These are phyloP conservation scores for Ophiostoma triangulosporum DNA, from an alignment of 2,329 filamentous ascomycete genomes.

Conservation along the genomic window DNA sequence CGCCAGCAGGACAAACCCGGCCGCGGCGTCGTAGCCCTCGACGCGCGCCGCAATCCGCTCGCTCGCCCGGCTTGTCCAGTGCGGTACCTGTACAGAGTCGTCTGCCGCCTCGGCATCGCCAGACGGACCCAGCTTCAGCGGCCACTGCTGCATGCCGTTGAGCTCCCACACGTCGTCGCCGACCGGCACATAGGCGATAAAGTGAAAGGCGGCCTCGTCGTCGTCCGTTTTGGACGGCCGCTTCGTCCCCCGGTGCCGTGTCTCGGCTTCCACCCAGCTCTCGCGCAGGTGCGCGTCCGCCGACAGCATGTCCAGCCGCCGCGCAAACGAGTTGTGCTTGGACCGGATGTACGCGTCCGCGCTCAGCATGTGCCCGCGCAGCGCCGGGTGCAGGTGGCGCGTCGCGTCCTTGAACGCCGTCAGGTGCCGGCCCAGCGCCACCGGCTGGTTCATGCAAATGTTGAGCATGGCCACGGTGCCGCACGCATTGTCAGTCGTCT, in stretches of 20 bases:
- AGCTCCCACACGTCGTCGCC: conserved; percentile 79
- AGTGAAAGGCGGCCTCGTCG: conserved; percentile 83
- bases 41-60: conserved; percentile 56
- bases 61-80: conserved; percentile 56
- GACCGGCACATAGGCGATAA: conserved; percentile 84
- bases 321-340: conserved; percentile 79
- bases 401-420: conserved; percentile 62
- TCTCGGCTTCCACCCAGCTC: conserved; percentile 23
- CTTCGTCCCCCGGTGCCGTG: conserved; percentile 18
- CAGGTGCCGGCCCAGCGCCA: conserved; percentile 56
- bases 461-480: conserved; percentile 88
- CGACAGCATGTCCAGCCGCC: conserved; percentile 65
- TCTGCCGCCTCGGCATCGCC: neutral
- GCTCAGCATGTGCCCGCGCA: conserved; percentile 63
- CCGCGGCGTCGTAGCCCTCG: conserved; percentile 15
- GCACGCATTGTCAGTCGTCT: conserved; percentile 76
- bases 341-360: conserved; percentile 63
- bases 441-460: conserved; percentile 74
- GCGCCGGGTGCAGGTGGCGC: conserved; percentile 49
- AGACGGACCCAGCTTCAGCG: neutral
- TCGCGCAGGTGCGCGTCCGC: conserved; percentile 47
- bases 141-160: conserved; percentile 50
- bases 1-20: conserved; percentile 50
- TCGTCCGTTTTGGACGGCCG: conserved; percentile 18
- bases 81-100: conserved; percentile 18